A percentile compares a stretch with the other conserved stretches of the same genome.
These are phyloP conservation scores for Vaccinium darrowii DNA, from an alignment of 148 eudicot genomes.

Conservation along the genomic window DNA sequence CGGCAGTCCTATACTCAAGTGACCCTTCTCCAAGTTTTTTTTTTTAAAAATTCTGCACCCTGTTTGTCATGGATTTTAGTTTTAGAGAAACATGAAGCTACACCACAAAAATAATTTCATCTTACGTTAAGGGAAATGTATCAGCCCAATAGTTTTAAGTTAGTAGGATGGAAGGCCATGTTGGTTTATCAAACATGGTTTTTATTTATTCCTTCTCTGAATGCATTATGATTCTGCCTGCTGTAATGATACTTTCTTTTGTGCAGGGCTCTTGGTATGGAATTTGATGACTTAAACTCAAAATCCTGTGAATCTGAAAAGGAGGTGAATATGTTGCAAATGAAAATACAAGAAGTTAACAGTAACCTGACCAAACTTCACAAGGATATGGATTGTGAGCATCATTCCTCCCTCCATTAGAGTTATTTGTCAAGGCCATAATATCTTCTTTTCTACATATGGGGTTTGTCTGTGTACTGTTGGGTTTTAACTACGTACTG, in stretches of 20 bases:
- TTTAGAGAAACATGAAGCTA: neutral
- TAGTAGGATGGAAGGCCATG: constrained; percentile 4
- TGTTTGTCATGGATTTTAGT: neutral
- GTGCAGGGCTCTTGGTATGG: constrained; percentile 49
- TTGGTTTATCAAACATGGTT: constrained; percentile 4
- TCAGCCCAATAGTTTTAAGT: neutral
- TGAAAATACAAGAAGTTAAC: constrained; percentile 71
- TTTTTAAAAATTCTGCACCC: neutral
- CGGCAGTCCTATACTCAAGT: neutral
- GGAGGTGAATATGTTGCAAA: constrained; percentile 67
- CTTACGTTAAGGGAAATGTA: neutral
- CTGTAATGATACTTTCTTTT: constrained; percentile 10
- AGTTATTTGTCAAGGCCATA: neutral
- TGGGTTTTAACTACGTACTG: neutral
- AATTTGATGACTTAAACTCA: constrained; percentile 59
- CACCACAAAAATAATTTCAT: neutral
- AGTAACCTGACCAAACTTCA: constrained; percentile 49
- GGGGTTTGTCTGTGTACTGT: constrained; percentile 3
- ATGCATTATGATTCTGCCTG: neutral
- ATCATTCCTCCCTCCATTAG: constrained; percentile 17
- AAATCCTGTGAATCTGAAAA: constrained; percentile 80
- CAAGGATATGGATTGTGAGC: constrained; percentile 84
- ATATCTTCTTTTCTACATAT: neutral
- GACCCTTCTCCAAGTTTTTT: neutral
- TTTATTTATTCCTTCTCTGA: neutral